phyloP scores from a whole-genome alignment of 345 rosid genomes.

The Lepidium aucheri region DNA sequence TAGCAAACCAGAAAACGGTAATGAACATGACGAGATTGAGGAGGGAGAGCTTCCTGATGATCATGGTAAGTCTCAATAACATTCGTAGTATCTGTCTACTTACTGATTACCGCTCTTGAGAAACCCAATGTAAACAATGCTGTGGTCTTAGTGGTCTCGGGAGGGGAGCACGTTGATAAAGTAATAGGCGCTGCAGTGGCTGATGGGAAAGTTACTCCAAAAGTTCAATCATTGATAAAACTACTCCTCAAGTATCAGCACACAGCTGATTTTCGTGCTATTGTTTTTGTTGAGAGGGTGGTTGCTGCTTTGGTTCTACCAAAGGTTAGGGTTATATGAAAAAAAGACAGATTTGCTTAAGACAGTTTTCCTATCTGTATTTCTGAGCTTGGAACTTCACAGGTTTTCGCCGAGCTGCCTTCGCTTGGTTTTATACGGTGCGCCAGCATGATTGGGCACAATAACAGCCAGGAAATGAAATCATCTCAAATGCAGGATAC shows the following conservation, averaged over 20 bases:
- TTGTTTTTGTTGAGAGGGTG: constrained; percentile 96
- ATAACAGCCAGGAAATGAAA: constrained; percentile 94
- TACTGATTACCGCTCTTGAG: not conserved
- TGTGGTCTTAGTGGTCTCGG: constrained; percentile 62
- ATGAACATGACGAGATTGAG: constrained; percentile 63
- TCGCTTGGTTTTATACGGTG: constrained; percentile 74
- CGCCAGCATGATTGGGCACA: constrained; percentile 96
- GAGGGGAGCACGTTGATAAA: constrained; percentile 95
- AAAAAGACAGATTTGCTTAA: not conserved
- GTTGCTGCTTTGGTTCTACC: constrained; percentile 98
- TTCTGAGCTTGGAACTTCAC: constrained; percentile 7
- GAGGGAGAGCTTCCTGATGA: constrained; percentile 97
- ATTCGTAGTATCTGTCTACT: not conserved
- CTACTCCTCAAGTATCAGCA: constrained; percentile 80
- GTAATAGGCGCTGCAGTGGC: constrained; percentile 97
- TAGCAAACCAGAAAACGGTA: constrained; percentile 33
- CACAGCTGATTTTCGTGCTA: constrained; percentile 94
- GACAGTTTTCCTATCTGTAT: not conserved
- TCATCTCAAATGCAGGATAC: constrained; percentile 96
- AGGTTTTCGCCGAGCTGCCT: constrained; percentile 93
- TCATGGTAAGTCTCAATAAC: constrained; percentile 49
- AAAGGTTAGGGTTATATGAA: constrained; percentile 45
- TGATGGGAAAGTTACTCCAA: constrained; percentile 98
- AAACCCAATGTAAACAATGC: not conserved
- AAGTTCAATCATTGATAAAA: constrained; percentile 85